Base-by-base conservation (phyloP, 2,329 filamentous ascomycete species). In the Ceratocystis diversiconidia region DNA sequence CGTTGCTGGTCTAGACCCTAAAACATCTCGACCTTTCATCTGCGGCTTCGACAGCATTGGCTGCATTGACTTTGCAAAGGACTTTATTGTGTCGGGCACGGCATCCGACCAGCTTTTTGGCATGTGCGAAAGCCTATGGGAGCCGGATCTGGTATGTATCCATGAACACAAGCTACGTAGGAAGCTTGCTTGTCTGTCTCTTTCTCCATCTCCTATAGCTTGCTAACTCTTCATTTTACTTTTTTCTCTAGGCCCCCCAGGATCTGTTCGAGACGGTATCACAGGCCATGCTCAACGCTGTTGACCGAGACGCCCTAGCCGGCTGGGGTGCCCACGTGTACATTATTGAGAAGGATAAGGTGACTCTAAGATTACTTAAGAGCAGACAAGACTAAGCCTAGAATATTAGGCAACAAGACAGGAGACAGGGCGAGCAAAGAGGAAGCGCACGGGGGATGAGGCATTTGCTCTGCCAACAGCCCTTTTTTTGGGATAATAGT, bases 311-410 rank as follows among this genome's bases (percentile, higher is more conserved):
- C 77, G 94, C 94, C 64, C 82, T 99, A 69, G 96, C 92, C 46
- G 94, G 94, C 70, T 97, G 94, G 94, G 94, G 94, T 75, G 94
- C 94, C 48, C 91, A 99, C 74, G 94, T 99, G 71, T 99, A 97
- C 80, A 95, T 99, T 74, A 95, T 99, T 76, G 94, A 97, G 82
- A 99, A 99, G 84, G 92, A 96, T 80, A 97, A 97, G 88, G 90
- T 99, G 69, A 97, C 94, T 73, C 96, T 97, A 87, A 84, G 94
- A 76, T 85, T 99, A 85, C 81, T 99, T 76, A 97, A 97, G 85
- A 92, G 92, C 74, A 86, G 92, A 80, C 92, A 97, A 80, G 92
- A 97, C 76, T 92, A 90, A 75, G 72, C 43, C 64, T 66, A 48
- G 17, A 22, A 12, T 41, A 15, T 25, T 12, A 19, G 32, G 52